Base-by-base conservation (phyloP, 2,329 filamentous ascomycete species). In the Fusarium neocosmosporiellum region DNA sequence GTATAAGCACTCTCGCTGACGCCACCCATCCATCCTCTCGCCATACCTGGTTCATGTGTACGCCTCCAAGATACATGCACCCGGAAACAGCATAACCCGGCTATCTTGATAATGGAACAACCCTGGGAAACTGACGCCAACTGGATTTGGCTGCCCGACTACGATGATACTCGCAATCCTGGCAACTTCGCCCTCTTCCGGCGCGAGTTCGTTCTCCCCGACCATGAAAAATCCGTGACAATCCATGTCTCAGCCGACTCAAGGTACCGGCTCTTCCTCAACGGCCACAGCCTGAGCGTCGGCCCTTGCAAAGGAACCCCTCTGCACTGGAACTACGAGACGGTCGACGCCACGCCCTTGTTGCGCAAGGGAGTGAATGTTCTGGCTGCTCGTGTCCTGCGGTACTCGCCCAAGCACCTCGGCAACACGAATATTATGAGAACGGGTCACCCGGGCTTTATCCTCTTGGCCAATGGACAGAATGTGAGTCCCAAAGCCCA, bases 301-400 rank as follows among this genome's bases (percentile, higher is more conserved):
- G 61, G 65, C 7, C 65, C 65, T 14, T 65, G 65, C 39, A 67
- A 65, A 22, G 60, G 65, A 37, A 60, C 59, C 20, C 33, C 65
- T 7, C 46, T 27, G n/a, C 33, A 41, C 3, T 67, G 46, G 65
- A 65, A 65, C 39, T 67, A 67, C 27, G 55, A 67, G 18, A 67
- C 65, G 3, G 61, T 67, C 46, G 57, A 65, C 39, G 50, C 64
- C 13, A 37, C 65, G 7, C 65, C 65, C 10, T 37, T 57, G n/a
- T 61, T 67, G 14, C 37, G 16, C 14, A 16, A 16, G 7, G 37
- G 37, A 16, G n/a, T 16, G n/a, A 39, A 39, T n/a, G 37, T 39
- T 39, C 16, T 39, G 37, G 37, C 37, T 7, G 37, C 37, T n/a
- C 37, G n/a, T 16, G 37, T n/a, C 16, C 16, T 39, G 14, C 37